A percentile compares a stretch with the other conserved stretches of the same genome.
Evolutionary conservation across 140 eudicot genomes (phyloP).

Genomic region (Eryngium alpinum): DNA sequence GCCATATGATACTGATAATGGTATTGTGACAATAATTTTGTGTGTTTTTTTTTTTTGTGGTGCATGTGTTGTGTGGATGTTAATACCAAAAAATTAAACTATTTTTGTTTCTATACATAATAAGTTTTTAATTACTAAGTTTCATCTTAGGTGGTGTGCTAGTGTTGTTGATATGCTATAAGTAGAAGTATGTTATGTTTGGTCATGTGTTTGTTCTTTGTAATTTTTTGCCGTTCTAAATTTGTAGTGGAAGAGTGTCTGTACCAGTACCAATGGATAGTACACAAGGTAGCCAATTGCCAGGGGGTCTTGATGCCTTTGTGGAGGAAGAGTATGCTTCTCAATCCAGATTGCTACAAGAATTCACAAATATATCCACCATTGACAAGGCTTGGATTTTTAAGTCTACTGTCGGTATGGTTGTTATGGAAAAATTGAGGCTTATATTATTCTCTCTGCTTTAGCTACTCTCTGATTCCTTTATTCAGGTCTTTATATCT

Average conservation of each 20-base stretch:
- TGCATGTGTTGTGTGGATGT: neutral
- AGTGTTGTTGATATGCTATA: neutral
- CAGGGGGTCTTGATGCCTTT: constrained; percentile 31
- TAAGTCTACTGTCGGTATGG: constrained; percentile 46
- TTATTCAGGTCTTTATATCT: neutral
- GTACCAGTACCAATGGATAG: constrained; percentile 44
- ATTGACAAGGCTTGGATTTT: constrained; percentile 86
- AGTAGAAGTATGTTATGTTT: neutral
- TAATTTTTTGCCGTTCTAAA: neutral
- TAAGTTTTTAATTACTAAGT: neutral
- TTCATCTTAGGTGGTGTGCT: neutral
- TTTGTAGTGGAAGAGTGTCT: constrained; percentile 26
- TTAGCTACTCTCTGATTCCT: neutral
- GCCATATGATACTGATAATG: neutral
- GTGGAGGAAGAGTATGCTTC: constrained; percentile 66
- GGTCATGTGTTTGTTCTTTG: neutral
- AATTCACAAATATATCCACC: constrained; percentile 56
- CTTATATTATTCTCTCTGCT: neutral
- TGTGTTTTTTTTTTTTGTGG: neutral
- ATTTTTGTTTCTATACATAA: neutral
- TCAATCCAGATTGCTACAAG: constrained; percentile 63
- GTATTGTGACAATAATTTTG: neutral
- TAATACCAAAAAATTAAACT: neutral
- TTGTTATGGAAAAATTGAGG: constrained; percentile 2
- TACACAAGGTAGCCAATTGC: constrained; percentile 28